Evolutionary conservation across 306 rosid species (phyloP).

Genomic region (Castanea mollissima): DNA sequence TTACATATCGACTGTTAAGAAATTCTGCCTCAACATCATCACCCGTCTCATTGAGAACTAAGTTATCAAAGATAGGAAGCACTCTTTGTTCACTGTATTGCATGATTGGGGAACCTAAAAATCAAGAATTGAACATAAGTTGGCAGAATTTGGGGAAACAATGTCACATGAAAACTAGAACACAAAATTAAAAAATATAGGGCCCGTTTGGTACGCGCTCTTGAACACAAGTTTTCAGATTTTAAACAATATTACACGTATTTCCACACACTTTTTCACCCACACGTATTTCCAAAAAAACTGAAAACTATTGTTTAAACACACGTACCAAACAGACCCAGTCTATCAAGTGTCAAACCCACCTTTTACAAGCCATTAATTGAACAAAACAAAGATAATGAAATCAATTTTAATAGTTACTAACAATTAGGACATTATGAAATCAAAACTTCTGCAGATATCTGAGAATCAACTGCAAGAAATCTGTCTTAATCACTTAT

Average conservation of each 20-base stretch:
- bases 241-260: too few relatives aligned
- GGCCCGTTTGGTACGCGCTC: too few relatives aligned
- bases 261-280: too few relatives aligned
- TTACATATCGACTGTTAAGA: slow-evolving; percentile 46
- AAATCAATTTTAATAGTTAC: background rate
- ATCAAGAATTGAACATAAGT: slow-evolving; percentile 13
- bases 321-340: too few relatives aligned
- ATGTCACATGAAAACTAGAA: background rate
- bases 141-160: background rate
- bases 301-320: too few relatives aligned
- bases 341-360: background rate
- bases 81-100: slow-evolving; percentile 38
- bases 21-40: slow-evolving; percentile 74
- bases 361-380: background rate
- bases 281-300: too few relatives aligned
- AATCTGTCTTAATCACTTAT: background rate
- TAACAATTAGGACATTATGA: background rate
- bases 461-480: background rate
- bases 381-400: background rate
- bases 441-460: background rate
- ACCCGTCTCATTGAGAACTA: slow-evolving; percentile 61
- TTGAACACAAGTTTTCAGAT: too few relatives aligned
- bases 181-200: background rate
- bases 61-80: slow-evolving; percentile 58
- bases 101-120: slow-evolving; percentile 42